These are phyloP conservation scores for Tricholoma terreum DNA, from an alignment of 768 basidiomycete genomes.

Conservation along the genomic window DNA sequence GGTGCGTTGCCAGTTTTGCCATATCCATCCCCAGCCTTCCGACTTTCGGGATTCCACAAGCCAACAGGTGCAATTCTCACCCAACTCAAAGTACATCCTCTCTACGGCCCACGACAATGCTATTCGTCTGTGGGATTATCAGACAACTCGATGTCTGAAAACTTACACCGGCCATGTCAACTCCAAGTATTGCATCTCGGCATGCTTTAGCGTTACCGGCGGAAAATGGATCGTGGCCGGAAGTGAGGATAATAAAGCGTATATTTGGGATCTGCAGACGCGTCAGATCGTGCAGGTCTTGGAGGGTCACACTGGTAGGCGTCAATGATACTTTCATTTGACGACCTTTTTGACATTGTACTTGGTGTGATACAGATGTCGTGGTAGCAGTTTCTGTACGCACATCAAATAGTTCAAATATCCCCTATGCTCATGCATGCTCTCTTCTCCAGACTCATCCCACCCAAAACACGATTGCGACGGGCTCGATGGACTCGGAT, in stretches of 20 bases:
- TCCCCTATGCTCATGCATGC: constrained; percentile 6
- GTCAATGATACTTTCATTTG: neutral
- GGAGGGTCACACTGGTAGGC: constrained; percentile 69
- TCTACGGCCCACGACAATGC: constrained; percentile 92
- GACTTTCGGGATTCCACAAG: constrained; percentile 34
- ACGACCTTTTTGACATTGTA: neutral
- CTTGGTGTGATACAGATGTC: constrained; percentile 42
- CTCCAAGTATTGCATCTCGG: constrained; percentile 78
- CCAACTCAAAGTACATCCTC: constrained; percentile 92
- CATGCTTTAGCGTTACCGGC: constrained; percentile 81
- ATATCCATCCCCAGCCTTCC: neutral
- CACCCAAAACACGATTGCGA: constrained; percentile 81
- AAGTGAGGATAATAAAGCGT: constrained; percentile 85
- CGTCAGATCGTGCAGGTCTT: constrained; percentile 80
- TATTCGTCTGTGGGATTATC: constrained; percentile 94
- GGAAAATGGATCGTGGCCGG: constrained; percentile 91
- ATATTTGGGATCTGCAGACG: constrained; percentile 89
- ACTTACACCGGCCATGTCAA: constrained; percentile 85
- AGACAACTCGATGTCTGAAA: constrained; percentile 85
- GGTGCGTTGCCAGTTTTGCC: constrained; percentile 39
- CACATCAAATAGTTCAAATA: constrained; percentile 3
- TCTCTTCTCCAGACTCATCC: constrained; percentile 67
- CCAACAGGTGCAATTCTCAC: constrained; percentile 91
- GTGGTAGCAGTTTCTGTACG: constrained; percentile 79
- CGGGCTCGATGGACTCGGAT: constrained; percentile 84